Conservation (phyloP, 1,284 basidiomycete species). For the Cystobasidiaceae sp. region DNA sequence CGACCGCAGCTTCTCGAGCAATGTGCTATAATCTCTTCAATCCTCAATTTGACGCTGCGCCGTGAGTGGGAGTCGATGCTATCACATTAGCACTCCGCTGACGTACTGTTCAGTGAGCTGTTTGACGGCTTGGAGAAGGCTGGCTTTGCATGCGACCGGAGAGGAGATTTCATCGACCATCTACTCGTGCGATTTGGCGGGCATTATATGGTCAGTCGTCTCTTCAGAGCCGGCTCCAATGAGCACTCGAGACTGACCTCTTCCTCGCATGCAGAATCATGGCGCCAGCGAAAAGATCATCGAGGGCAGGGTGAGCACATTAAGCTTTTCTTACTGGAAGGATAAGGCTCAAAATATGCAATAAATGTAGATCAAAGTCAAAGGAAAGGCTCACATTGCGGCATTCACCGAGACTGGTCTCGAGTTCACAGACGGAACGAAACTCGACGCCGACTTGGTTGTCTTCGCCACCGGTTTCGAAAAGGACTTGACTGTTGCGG, state of each 20-base stretch:
- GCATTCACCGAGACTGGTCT: constrained; percentile 7
- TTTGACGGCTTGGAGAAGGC: constrained; percentile 10
- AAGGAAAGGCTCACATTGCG: constrained; percentile 2
- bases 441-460: constrained; percentile 5
- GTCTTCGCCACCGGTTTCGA: constrained; percentile 16
- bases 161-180: constrained; percentile 13
- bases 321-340: no score
- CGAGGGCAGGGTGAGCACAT: background rate
- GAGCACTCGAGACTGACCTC: background rate
- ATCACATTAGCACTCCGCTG: background rate
- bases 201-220: background rate
- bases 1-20: background rate
- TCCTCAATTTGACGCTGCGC: constrained; percentile 1
- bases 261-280: background rate
- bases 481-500: constrained; percentile 1
- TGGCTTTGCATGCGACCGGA: background rate
- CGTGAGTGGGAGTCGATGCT: background rate
- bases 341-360: no score
- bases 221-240: background rate
- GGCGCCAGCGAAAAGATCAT: constrained; percentile 9
- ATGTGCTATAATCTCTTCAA: constrained; percentile 11
- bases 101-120: background rate
- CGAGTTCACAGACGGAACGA: constrained; percentile 7
- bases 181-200: constrained; percentile 19
- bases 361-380: constrained; percentile 15